phyloP scores from a whole-genome alignment of 352 stramenopile genomes.

The Phytophthora aleatoria region DNA sequence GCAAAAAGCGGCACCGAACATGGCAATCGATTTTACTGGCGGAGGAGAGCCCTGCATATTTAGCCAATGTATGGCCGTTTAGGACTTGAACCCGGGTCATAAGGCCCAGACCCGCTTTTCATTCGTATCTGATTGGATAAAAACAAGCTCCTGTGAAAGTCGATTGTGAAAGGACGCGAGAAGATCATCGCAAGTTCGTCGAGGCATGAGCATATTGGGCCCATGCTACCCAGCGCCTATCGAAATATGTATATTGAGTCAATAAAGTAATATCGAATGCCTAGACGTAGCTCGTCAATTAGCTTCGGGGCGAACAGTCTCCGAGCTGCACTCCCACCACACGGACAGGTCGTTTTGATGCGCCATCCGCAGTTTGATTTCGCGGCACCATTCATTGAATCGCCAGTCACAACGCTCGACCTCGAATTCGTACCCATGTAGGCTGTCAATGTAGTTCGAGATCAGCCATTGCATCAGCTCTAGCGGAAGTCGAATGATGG shows the following conservation, averaged over 20 bases:
- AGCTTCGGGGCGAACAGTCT: slow-evolving; percentile 1
- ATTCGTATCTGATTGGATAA: background rate
- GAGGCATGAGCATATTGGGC: no score
- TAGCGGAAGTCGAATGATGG: slow-evolving; percentile 30
- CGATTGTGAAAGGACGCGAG: background rate
- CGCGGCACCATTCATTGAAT: slow-evolving; percentile 31
- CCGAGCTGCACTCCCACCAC: slow-evolving; percentile 31
- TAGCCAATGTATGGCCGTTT: slow-evolving; percentile 14
- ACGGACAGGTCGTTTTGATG: slow-evolving; percentile 30
- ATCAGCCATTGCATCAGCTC: slow-evolving; percentile 39
- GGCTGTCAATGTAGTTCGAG: slow-evolving; percentile 19
- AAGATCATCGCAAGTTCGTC: no score
- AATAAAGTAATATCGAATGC: no score
- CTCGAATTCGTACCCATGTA: slow-evolving; percentile 33
- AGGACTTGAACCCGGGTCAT: background rate
- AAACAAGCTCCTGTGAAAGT: background rate
- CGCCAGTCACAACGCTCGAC: slow-evolving; percentile 30
- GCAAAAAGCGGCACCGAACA: background rate
- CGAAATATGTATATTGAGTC: no score
- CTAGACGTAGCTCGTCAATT: background rate
- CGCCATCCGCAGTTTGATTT: slow-evolving; percentile 27
- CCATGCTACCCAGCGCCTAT: no score
- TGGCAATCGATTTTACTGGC: slow-evolving; percentile 31
- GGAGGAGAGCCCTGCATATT: slow-evolving; percentile 19
- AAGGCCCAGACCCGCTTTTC: slow-evolving; percentile 1